Conservation (phyloP, 1,284 basidiomycete species). For the Sporisorium scitamineum region DNA sequence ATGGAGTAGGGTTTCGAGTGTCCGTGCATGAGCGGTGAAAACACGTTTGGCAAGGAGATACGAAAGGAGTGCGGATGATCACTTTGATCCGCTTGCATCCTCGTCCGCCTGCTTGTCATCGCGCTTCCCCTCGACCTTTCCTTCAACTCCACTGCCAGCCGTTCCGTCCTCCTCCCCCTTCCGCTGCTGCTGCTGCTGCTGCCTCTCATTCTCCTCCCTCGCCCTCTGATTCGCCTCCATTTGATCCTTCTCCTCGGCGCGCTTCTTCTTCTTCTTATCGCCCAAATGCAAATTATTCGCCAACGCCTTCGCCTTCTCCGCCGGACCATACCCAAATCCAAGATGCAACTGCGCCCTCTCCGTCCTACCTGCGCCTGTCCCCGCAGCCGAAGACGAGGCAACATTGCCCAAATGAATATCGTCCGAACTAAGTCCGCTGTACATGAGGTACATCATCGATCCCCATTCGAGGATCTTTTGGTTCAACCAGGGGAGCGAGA, state of each 20-base stretch:
- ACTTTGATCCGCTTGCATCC: neutral
- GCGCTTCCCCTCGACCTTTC: neutral
- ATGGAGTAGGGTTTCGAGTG: no score
- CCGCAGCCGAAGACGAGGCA: neutral
- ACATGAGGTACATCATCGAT: slow-evolving; percentile 70
- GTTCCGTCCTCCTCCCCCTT: neutral
- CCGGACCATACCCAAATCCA: slow-evolving; percentile 47
- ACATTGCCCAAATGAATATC: slow-evolving; percentile 13
- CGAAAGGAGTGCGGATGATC: neutral
- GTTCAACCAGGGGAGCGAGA: slow-evolving; percentile 93
- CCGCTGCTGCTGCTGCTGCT: slow-evolving; percentile 1
- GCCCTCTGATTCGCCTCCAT: slow-evolving; percentile 4
- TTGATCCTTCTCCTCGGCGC: neutral
- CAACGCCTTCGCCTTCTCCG: slow-evolving; percentile 48
- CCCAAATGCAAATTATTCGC: slow-evolving; percentile 53
- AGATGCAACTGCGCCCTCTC: slow-evolving; percentile 44
- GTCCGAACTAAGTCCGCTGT: slow-evolving; percentile 50
- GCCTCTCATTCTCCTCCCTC: slow-evolving; percentile 2
- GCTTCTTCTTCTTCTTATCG: slow-evolving; percentile 47
- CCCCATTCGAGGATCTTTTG: slow-evolving; percentile 99
- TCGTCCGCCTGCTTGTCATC: neutral
- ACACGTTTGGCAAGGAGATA: no score
- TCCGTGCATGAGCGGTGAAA: no score
- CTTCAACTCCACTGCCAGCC: neutral
- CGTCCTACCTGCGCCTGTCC: neutral